Evolutionary conservation across 2,329 filamentous ascomycete species (phyloP).

Genomic region (Fusarium avenaceum): DNA sequence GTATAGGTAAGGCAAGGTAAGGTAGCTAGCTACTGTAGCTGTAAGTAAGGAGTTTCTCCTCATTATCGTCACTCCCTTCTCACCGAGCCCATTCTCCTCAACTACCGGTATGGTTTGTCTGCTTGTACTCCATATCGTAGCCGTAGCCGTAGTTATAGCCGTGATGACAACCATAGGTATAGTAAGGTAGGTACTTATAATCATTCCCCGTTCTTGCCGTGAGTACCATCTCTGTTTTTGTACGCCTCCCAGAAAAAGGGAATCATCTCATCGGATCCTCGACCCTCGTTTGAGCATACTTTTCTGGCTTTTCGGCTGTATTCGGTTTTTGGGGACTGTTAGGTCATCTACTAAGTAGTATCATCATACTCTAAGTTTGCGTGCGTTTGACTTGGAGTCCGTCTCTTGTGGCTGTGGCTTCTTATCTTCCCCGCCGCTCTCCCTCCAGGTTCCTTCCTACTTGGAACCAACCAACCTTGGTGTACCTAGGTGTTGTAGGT

Average conservation of each 20-base stretch:
- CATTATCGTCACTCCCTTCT: conserved; percentile 14
- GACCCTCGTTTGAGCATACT: conserved; percentile 34
- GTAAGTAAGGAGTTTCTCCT: conserved; percentile 9
- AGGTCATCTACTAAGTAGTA: conserved; percentile 12
- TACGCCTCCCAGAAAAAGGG: conserved; percentile 23
- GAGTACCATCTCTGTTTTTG: conserved; percentile 10
- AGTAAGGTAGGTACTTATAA: neutral
- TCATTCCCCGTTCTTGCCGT: conserved; percentile 2
- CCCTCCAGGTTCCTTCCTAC: conserved; percentile 15
- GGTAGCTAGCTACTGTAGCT: conserved; percentile 5
- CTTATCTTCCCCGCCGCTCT: conserved; percentile 41
- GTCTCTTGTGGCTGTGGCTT: conserved; percentile 28
- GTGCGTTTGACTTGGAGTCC: conserved; percentile 12
- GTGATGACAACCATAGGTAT: too few species aligned
- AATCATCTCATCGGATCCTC: conserved; percentile 33
- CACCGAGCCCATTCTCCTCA: conserved; percentile 10
- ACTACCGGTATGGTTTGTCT: conserved; percentile 14
- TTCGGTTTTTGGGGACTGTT: neutral
- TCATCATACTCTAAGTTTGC: conserved; percentile 15
- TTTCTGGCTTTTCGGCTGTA: conserved; percentile 22
- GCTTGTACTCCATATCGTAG: neutral
- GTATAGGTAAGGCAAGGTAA: too few species aligned
- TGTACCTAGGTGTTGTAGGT: neutral
- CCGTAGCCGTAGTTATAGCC: too few species aligned
- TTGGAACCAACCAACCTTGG: neutral